Evolutionary conservation across 2,329 filamentous ascomycete genomes (phyloP).

Genomic region (Cercospora zeae-maydis): DNA sequence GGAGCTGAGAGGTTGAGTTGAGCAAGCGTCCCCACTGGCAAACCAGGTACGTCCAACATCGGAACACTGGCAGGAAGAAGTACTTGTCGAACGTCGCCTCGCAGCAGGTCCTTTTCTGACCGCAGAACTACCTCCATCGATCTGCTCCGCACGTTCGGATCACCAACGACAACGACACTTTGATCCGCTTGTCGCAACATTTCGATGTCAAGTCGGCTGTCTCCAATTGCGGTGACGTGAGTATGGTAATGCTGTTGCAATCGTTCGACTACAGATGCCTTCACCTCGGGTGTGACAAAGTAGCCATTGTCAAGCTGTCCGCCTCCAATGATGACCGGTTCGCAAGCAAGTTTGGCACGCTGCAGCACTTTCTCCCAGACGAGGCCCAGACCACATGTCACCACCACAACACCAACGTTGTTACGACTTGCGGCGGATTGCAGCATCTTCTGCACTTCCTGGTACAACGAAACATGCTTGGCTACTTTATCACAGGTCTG

Average conservation of each 20-base stretch:
- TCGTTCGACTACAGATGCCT: slow-evolving; percentile 46
- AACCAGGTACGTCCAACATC: slow-evolving; percentile 41
- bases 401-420: slow-evolving; percentile 46
- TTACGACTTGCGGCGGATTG: slow-evolving; percentile 17
- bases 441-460: slow-evolving; percentile 50
- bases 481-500: slow-evolving; percentile 47
- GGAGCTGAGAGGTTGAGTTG: slow-evolving; percentile 28
- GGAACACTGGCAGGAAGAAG: slow-evolving; percentile 42
- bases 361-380: slow-evolving; percentile 57
- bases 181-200: slow-evolving; percentile 56
- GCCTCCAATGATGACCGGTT: slow-evolving; percentile 53
- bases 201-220: slow-evolving; percentile 55
- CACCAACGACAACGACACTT: slow-evolving; percentile 55
- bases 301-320: slow-evolving; percentile 47
- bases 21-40: slow-evolving; percentile 44
- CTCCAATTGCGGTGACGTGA: slow-evolving; percentile 57
- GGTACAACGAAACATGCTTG: slow-evolving; percentile 42
- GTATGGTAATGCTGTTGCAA: slow-evolving; percentile 38
- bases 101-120: not conserved
- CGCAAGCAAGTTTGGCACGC: slow-evolving; percentile 40
- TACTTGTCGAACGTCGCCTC: slow-evolving; percentile 39
- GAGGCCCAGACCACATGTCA: slow-evolving; percentile 53
- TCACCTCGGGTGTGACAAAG: slow-evolving; percentile 52
- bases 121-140: slow-evolving; percentile 42
- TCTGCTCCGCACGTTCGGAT: slow-evolving; percentile 46